Evolutionary conservation across 2,329 filamentous ascomycete species (phyloP).

Genomic region (Aspergillus fructus): DNA sequence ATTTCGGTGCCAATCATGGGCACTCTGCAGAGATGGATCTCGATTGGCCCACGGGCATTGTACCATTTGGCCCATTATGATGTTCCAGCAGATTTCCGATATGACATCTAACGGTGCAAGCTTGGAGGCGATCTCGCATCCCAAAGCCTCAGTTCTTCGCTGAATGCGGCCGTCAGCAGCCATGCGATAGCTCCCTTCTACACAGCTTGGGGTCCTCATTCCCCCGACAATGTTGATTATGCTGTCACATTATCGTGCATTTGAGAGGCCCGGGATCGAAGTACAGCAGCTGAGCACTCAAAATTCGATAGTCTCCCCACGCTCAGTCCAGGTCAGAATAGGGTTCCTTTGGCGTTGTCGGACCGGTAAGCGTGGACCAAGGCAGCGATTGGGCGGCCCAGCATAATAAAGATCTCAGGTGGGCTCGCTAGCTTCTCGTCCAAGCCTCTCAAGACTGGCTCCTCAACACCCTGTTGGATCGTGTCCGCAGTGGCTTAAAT

Average conservation of each 20-base stretch:
- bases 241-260: too few relatives aligned
- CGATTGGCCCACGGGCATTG: too few relatives aligned
- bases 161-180: not conserved
- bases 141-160: too few relatives aligned
- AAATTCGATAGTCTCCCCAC: not conserved
- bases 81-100: not conserved
- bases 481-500: not conserved
- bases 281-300: not conserved
- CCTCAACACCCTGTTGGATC: conserved; percentile 1
- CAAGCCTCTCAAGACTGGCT: not conserved
- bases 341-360: not conserved
- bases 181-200: not conserved
- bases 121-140: not conserved
- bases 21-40: too few relatives aligned
- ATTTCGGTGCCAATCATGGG: too few relatives aligned
- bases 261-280: not conserved
- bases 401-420: not conserved
- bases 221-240: too few relatives aligned
- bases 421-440: conserved; percentile 1
- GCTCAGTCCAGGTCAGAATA: not conserved
- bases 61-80: not conserved
- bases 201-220: too few relatives aligned
- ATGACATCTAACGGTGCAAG: not conserved
- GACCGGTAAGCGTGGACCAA: not conserved
- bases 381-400: not conserved